These are phyloP conservation scores for Aspergillus funiculosus DNA, from an alignment of 495 filamentous ascomycete genomes.

Conservation along the genomic window DNA sequence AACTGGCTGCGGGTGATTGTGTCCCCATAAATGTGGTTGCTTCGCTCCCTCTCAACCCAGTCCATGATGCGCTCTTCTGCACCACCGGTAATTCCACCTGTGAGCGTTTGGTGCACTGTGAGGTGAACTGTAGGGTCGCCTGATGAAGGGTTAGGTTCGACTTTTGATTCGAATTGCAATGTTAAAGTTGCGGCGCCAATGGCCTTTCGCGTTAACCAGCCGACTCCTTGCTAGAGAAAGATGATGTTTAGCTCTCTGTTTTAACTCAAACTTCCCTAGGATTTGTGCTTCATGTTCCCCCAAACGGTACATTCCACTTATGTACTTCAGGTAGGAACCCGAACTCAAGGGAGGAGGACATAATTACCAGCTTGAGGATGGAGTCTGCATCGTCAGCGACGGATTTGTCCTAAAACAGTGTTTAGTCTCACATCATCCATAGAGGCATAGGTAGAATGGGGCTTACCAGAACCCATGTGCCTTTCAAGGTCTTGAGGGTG, in stretches of 20 bases:
- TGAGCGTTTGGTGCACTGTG: slow-evolving; percentile 12
- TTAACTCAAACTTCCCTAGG: no score
- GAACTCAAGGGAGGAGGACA: neutral
- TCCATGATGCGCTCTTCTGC: slow-evolving; percentile 15
- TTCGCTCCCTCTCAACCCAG: slow-evolving; percentile 12
- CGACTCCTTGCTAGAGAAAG: slow-evolving; percentile 14
- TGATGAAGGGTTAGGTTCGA: neutral
- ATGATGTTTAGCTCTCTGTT: neutral
- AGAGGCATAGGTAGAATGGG: no score
- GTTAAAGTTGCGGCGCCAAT: slow-evolving; percentile 11
- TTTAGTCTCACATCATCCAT: neutral
- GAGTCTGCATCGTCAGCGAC: neutral
- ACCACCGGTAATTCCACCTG: slow-evolving; percentile 8
- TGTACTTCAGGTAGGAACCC: neutral
- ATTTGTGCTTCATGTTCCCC: no score
- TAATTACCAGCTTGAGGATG: slow-evolving; percentile 10
- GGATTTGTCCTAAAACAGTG: slow-evolving; percentile 10
- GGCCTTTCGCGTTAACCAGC: slow-evolving; percentile 11
- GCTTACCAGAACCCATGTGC: slow-evolving; percentile 6
- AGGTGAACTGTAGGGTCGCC: neutral
- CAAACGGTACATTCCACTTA: no score
- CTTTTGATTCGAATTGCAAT: slow-evolving; percentile 2
- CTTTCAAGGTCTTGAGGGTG: slow-evolving; percentile 7
- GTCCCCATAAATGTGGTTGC: slow-evolving; percentile 15
- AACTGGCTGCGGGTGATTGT: slow-evolving; percentile 4